A percentile compares a stretch with the other conserved stretches of the same genome.
These are phyloP conservation scores for Phytopythium montanum DNA, from an alignment of 352 stramenopile species.

Conservation along the genomic window DNA sequence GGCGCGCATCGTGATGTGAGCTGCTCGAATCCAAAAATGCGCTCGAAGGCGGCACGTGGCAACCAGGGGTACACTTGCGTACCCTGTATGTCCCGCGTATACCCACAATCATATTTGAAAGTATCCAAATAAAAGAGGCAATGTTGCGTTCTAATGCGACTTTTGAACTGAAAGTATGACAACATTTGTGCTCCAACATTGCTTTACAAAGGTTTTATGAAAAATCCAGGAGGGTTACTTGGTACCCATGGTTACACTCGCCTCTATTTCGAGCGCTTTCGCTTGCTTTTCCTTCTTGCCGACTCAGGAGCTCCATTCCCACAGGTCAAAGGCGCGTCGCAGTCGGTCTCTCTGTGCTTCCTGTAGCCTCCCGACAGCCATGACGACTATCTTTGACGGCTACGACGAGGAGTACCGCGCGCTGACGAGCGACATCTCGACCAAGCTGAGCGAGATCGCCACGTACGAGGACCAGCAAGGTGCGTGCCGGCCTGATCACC, in stretches of 20 bases:
- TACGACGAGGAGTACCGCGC: constrained; percentile 88
- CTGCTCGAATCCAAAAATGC: not conserved
- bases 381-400: constrained; percentile 88
- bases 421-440: constrained; percentile 83
- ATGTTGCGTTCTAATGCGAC: no score
- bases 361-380: constrained; percentile 19
- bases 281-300: not conserved
- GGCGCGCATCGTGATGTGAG: constrained; percentile 33
- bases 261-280: not conserved
- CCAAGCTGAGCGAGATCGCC: constrained; percentile 85
- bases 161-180: no score
- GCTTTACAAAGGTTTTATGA: not conserved
- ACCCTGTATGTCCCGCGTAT: no score
- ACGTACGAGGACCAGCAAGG: constrained; percentile 84
- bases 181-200: not conserved
- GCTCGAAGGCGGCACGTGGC: constrained; percentile 2
- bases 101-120: no score
- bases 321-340: not conserved
- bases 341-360: not conserved
- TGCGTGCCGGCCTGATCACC: constrained; percentile 7
- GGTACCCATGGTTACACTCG: not conserved
- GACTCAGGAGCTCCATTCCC: no score
- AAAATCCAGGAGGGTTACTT: not conserved
- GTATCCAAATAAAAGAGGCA: no score
- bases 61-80: no score